phyloP scores from a whole-genome alignment of 495 filamentous ascomycete genomes.

The Xylona heveae region DNA sequence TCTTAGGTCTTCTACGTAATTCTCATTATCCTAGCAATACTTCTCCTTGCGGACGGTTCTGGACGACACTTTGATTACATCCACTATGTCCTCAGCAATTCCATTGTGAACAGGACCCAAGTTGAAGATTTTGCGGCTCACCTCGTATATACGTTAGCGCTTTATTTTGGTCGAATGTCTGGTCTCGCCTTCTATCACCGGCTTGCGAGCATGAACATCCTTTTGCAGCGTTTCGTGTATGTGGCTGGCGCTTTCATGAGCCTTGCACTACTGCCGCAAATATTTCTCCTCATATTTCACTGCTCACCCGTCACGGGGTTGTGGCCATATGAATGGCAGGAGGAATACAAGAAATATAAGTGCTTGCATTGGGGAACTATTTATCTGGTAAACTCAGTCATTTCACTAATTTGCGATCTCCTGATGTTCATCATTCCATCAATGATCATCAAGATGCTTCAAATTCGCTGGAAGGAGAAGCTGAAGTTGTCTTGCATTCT shows the following conservation, averaged over 20 bases:
- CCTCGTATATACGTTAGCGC: constrained; percentile 24
- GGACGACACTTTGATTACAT: constrained; percentile 26
- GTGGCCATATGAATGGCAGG: constrained; percentile 24
- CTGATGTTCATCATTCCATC: constrained; percentile 22
- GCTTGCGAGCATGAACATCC: constrained; percentile 15
- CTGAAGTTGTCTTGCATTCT: constrained; percentile 19
- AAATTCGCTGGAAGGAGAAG: constrained; percentile 16
- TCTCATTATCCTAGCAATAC: constrained; percentile 18
- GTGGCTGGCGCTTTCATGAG: constrained; percentile 15
- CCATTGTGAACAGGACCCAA: constrained; percentile 17
- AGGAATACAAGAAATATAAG: constrained; percentile 11
- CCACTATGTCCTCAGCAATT: constrained; percentile 19
- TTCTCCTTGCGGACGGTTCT: constrained; percentile 22
- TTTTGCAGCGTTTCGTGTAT: constrained; percentile 16
- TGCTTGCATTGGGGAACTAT: constrained; percentile 23
- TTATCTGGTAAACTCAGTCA: constrained; percentile 21
- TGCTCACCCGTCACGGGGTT: constrained; percentile 24
- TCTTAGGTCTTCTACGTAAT: constrained; percentile 14
- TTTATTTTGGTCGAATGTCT: constrained; percentile 23
- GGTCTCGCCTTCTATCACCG: constrained; percentile 26
- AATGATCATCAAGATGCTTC: constrained; percentile 18
- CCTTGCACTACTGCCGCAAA: constrained; percentile 19
- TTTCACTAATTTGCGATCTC: constrained; percentile 22
- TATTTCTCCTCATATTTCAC: constrained; percentile 24
- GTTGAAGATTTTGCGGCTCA: constrained; percentile 23